phyloP scores from a whole-genome alignment of 306 rosid genomes.

The Macrotyloma uniflorum region DNA sequence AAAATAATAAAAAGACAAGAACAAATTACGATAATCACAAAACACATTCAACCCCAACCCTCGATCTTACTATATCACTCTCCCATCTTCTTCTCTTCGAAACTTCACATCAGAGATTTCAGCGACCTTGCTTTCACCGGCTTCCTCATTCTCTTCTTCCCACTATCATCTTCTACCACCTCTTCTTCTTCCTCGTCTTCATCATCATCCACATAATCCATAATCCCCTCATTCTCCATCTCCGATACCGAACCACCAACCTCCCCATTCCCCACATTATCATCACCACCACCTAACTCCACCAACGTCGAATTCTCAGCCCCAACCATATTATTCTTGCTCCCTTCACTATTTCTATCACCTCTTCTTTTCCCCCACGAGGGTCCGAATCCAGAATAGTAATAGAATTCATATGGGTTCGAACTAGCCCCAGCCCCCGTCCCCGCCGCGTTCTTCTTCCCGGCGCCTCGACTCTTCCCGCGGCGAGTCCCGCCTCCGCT shows the following conservation, averaged over 20 bases:
- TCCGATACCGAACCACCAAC: constrained; percentile 7
- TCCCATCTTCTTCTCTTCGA: no score
- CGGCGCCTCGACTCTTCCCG: constrained; percentile 10
- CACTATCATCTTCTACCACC: constrained; percentile 34
- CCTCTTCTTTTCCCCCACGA: constrained; percentile 65
- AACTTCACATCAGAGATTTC: constrained; percentile 81
- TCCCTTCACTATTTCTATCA: constrained; percentile 42
- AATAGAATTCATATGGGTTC: constrained; percentile 72
- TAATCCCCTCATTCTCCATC: constrained; percentile 39
- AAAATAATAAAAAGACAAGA: not conserved
- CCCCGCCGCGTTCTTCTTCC: constrained; percentile 22
- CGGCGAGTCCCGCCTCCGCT: constrained; percentile 16
- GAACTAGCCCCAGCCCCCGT: not conserved
- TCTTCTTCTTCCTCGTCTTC: constrained; percentile 61
- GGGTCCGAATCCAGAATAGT: constrained; percentile 89
- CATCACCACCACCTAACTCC: not conserved
- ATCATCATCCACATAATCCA: constrained; percentile 53
- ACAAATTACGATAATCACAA: constrained; percentile 24
- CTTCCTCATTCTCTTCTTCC: constrained; percentile 72
- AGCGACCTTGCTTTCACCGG: constrained; percentile 87
- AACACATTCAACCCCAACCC: constrained; percentile 39
- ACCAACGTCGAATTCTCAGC: not conserved
- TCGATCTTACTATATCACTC: constrained; percentile 33
- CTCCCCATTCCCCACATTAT: not conserved
- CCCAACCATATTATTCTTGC: not conserved